phyloP scores from a whole-genome alignment of 306 rosid species.

The Abrus pulchellus region DNA sequence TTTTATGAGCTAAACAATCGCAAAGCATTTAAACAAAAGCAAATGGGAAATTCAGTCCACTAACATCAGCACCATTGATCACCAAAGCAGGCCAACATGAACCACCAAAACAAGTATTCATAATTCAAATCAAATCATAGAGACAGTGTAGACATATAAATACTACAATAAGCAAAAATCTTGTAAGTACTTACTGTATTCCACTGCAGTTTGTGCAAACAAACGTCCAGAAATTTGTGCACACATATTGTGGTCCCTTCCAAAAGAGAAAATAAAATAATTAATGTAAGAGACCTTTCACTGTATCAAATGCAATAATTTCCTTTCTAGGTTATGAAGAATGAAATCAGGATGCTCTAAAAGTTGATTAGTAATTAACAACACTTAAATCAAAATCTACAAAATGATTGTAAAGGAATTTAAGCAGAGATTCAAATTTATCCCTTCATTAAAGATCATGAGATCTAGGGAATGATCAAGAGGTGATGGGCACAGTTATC shows the following conservation, averaged over 20 bases:
- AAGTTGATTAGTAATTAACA: constrained; percentile 17
- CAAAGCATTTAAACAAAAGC: constrained; percentile 33
- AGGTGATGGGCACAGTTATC: constrained; percentile 2
- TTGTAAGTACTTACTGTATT: constrained; percentile 84
- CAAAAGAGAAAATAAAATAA: constrained; percentile 41
- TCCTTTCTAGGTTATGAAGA: constrained; percentile 21
- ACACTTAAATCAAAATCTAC: constrained; percentile 35
- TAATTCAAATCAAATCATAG: neutral
- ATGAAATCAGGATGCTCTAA: constrained; percentile 36
- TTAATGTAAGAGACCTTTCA: constrained; percentile 25
- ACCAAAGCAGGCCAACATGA: constrained; percentile 32
- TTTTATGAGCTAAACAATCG: constrained; percentile 15
- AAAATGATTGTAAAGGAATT: constrained; percentile 18
- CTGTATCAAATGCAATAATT: constrained; percentile 42
- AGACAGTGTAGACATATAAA: neutral
- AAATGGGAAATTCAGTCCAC: constrained; percentile 27
- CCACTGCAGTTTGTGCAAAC: constrained; percentile 97
- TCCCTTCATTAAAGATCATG: constrained; percentile 32
- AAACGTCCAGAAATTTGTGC: constrained; percentile 98
- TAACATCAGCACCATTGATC: constrained; percentile 21
- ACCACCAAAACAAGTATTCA: constrained; percentile 22
- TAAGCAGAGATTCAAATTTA: constrained; percentile 24
- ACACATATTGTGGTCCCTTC: constrained; percentile 99
- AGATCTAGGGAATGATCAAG: constrained; percentile 21
- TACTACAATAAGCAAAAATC: constrained; percentile 29